phyloP scores from a whole-genome alignment of 208 protist species.

The Vickermania ingenoplastis region DNA sequence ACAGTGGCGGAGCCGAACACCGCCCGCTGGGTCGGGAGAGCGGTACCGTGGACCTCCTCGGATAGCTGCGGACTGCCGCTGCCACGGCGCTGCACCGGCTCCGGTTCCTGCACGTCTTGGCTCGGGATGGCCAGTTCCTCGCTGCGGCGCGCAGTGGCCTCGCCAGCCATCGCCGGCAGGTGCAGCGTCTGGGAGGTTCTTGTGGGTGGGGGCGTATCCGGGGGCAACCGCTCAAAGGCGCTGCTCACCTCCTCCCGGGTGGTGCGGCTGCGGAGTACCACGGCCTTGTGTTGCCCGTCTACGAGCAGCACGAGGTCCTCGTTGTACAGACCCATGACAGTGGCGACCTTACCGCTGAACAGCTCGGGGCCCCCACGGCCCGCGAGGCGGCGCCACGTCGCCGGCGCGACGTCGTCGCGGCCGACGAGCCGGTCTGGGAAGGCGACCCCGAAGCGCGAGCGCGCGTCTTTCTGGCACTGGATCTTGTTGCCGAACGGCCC shows the following conservation, averaged over 20 bases:
- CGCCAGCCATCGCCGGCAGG: background rate
- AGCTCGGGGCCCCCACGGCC: background rate
- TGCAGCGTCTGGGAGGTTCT: background rate
- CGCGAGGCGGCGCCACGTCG: background rate
- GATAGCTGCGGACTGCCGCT: background rate
- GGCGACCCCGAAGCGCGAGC: background rate
- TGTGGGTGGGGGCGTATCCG: background rate
- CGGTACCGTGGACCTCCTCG: background rate
- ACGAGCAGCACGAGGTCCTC: constrained; percentile 28
- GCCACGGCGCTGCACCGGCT: background rate
- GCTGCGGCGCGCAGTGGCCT: background rate
- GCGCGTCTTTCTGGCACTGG: background rate
- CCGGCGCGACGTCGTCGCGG: background rate
- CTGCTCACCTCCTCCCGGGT: background rate
- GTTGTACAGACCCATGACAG: constrained; percentile 30
- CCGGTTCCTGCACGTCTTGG: background rate
- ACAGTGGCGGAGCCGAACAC: background rate
- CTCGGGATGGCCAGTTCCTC: background rate
- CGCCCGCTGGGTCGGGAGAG: background rate
- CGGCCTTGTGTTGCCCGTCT: constrained; percentile 20
- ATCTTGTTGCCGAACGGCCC: background rate
- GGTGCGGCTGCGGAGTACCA: constrained; percentile 12
- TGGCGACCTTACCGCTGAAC: constrained; percentile 8
- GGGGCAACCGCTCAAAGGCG: background rate
- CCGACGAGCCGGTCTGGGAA: background rate